Base-by-base conservation (phyloP, 2,329 filamentous ascomycete species). In the Rachicladosporium sp. region DNA sequence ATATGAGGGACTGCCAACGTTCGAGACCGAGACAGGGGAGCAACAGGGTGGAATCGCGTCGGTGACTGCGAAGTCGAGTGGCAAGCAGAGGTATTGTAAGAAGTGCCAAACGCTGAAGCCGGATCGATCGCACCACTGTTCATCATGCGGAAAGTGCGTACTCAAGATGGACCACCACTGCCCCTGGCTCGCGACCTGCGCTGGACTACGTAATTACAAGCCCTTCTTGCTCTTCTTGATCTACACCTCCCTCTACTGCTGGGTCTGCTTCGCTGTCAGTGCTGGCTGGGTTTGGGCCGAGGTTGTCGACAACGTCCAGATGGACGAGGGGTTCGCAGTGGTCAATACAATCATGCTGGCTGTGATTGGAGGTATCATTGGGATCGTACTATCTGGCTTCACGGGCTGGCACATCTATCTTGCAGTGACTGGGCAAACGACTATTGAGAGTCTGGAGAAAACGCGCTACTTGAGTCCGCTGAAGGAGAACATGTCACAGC, bases 91-190 rank as follows among this genome's bases (percentile, higher is more conserved):
- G 40, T 96, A 82, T 67, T 98, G 91, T 72, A 96, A 96, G 66
- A 98, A 98, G 66, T 98, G 91, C 62, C 84, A 93, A 65, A 80
- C 80, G 38, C 77, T 83, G 46, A 98, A 98, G 67, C 91, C 91
- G 32, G 91, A 98, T 64, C 84, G 91, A 45, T 79, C 89, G 27
- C 91, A 98, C 62, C 91, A 98, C 67, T 98, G 91, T 71, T 93
- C 86, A 8, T 93, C 87, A 3, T 98, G 91, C 65, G 78, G 81
- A 50, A 81, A 82, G 55, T 98, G 91, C 60, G 88, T 98, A 19
- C 71, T 98, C 60, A 98, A 98, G 70, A 98, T 98, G 91, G 91
- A 98, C 59, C 91, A 98, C 61, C 91, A 98, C 66, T 98, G 91
- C 60, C 91, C 91, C 10, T 98, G 91, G 91, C 73, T 98, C 36